Percentiles rank a stretch among this genome's conserved stretches.
These are phyloP conservation scores for Alternaria sp. DNA, from an alignment of 2,329 filamentous ascomycete genomes.

Conservation along the genomic window DNA sequence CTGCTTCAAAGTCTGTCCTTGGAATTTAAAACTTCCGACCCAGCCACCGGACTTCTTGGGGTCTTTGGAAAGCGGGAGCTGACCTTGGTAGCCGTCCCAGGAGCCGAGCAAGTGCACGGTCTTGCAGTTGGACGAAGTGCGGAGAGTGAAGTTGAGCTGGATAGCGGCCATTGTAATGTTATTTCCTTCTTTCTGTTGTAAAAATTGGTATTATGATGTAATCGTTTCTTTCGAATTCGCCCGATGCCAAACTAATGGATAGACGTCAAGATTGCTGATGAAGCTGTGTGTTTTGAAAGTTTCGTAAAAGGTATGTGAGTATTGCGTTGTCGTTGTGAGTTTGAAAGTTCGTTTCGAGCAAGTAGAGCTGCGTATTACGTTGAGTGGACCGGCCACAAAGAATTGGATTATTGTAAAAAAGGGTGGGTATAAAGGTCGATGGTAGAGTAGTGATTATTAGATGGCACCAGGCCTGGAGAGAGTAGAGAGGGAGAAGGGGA, in stretches of 20 bases:
- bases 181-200: slow-evolving; percentile 35
- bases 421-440: slow-evolving; percentile 31
- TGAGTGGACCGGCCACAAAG: slow-evolving; percentile 56
- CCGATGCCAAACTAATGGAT: slow-evolving; percentile 51
- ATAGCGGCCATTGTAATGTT: slow-evolving; percentile 76
- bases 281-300: slow-evolving; percentile 39
- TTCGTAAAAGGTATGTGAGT: slow-evolving; percentile 44
- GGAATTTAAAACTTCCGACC: slow-evolving; percentile 97
- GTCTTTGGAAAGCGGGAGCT: slow-evolving; percentile 93
- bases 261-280: slow-evolving; percentile 48
- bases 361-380: slow-evolving; percentile 59
- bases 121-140: slow-evolving; percentile 95
- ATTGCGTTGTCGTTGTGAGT: slow-evolving; percentile 37
- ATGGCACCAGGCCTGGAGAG: slow-evolving; percentile 59
- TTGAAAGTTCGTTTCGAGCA: slow-evolving; percentile 53
- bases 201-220: slow-evolving; percentile 37
- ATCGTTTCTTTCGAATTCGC: slow-evolving; percentile 40
- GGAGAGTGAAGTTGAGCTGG: slow-evolving; percentile 94
- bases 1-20: slow-evolving; percentile 82
- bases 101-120: slow-evolving; percentile 96
- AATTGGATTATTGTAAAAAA: slow-evolving; percentile 50
- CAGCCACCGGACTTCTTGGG: slow-evolving; percentile 88
- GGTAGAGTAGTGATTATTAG: slow-evolving; percentile 43
- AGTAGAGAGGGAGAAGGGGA: slow-evolving; percentile 49
- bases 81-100: slow-evolving; percentile 96